Percentiles rank a stretch among this genome's conserved stretches.
These are phyloP conservation scores for Triangularia verruculosa DNA, from an alignment of 2,329 filamentous ascomycete species.

Conservation along the genomic window DNA sequence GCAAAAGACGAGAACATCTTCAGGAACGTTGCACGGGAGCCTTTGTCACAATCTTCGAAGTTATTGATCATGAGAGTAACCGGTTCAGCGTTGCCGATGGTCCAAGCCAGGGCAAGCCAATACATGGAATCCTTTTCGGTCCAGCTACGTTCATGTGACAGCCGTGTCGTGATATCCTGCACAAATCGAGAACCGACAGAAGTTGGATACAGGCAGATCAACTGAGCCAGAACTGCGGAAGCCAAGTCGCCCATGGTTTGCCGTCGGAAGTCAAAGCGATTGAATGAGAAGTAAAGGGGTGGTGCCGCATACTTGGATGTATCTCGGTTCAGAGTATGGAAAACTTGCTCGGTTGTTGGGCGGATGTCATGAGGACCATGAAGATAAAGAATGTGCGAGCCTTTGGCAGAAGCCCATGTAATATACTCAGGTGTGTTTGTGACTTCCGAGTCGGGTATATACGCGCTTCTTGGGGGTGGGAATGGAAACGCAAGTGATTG, in stretches of 20 bases:
- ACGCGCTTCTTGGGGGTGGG: not conserved
- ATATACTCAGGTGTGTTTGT: not conserved
- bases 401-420: not conserved
- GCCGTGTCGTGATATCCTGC: slow-evolving; percentile 3
- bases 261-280: slow-evolving; percentile 14
- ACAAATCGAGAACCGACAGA: not conserved
- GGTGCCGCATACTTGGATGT: not conserved
- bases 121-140: slow-evolving; percentile 13
- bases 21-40: slow-evolving; percentile 4
- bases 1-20: not conserved
- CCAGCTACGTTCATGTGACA: slow-evolving; percentile 9
- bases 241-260: slow-evolving; percentile 14
- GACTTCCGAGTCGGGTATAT: not conserved
- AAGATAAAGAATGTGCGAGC: not conserved
- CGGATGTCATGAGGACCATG: slow-evolving; percentile 4
- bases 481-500: slow-evolving; percentile 6
- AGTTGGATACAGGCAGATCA: slow-evolving; percentile 11
- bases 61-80: slow-evolving; percentile 9
- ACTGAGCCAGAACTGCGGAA: slow-evolving; percentile 16
- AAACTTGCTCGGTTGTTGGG: slow-evolving; percentile 10
- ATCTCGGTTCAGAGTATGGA: not conserved
- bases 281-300: slow-evolving; percentile 16
- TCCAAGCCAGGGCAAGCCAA: not conserved
- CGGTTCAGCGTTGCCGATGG: not conserved
- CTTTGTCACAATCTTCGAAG: slow-evolving; percentile 13